Evolutionary conservation across 805 yeast genomes (phyloP), one percentile per base, ranked within the genome.

Genomic region (Hanseniaspora lachancei): DNA sequence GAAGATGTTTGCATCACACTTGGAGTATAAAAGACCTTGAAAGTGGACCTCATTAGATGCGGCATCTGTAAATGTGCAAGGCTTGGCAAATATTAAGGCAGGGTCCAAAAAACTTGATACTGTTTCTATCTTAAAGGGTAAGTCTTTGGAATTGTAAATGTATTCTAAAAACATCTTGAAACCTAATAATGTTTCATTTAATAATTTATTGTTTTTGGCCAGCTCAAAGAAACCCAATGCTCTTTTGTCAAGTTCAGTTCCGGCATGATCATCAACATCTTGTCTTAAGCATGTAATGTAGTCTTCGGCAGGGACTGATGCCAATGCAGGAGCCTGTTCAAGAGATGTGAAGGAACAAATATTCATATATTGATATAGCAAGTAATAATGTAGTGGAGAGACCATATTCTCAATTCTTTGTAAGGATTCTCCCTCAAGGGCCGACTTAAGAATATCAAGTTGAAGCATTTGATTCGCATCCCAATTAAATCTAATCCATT

Each of bases 401-500:
- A 74, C 72, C 12, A 73, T 68, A 58, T 72, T 73, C 60, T 73
- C 76, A 41, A 73, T 56, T 39, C 72, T 58, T 49, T 62, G 62
- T 15, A 72, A 58, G 21, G 71, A 65, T 2, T 70, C 69, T 27
- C 63, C 54, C 5, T 60, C 57, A 24, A 71, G 63, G 12, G 72
- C 49, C 3, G 66, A 36, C 3, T 56, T 54, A 4, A 72, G 54
- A n/a, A 73, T 63, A 18, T 57, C 52, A 46, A 57, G 63, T 58
- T 72, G 76, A 15, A 65, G 54, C 1, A 42, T 44, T 1, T 68
- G 55, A 52, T 69, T 68, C 32, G 72, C 60, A 61, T 73, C 76
- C 76, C 76, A 73, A 58, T 72, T 73, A 41, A 73, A 64, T 54
- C 76, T 60, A 3, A 73, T 66, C 67, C 74, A 72, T 34, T 64